Percentiles rank a stretch among this genome's conserved stretches.
These are phyloP conservation scores for Candolleomyces eurysporus DNA, from an alignment of 768 basidiomycete genomes.

Conservation along the genomic window DNA sequence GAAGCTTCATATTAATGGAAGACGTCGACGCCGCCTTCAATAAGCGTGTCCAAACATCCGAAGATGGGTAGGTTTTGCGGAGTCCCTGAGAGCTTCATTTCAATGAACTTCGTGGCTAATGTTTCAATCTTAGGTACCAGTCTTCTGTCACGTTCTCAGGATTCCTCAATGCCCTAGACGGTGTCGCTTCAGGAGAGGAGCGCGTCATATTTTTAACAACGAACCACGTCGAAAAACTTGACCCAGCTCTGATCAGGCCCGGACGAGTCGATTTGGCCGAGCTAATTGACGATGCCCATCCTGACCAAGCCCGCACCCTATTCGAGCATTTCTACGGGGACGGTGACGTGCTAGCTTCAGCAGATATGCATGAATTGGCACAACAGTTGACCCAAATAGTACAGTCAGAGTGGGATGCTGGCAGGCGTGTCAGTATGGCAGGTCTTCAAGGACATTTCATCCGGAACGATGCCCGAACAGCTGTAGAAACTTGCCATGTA, in stretches of 20 bases:
- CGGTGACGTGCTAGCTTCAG: slow-evolving; percentile 31
- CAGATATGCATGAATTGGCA: slow-evolving; percentile 45
- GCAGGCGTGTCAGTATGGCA: slow-evolving; percentile 87
- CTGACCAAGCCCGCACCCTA: slow-evolving; percentile 72
- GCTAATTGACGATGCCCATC: slow-evolving; percentile 82
- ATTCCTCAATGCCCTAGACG: slow-evolving; percentile 94
- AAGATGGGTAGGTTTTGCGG: slow-evolving; percentile 73
- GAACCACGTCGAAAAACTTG: slow-evolving; percentile 88
- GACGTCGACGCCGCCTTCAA: slow-evolving; percentile 98
- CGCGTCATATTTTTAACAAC: slow-evolving; percentile 99
- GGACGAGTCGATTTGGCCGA: slow-evolving; percentile 90
- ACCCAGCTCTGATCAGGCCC: slow-evolving; percentile 93
- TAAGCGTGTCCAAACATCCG: slow-evolving; percentile 83
- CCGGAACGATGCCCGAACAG: slow-evolving; percentile 57
- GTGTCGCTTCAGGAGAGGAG: slow-evolving; percentile 96
- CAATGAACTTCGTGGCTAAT: slow-evolving; percentile 11
- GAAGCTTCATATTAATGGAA: slow-evolving; percentile 93
- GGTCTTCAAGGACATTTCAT: slow-evolving; percentile 95
- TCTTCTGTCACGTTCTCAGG: slow-evolving; percentile 97
- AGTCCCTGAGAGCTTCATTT: background rate
- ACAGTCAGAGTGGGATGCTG: slow-evolving; percentile 45
- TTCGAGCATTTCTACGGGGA: slow-evolving; percentile 84
- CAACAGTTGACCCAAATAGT: slow-evolving; percentile 54
- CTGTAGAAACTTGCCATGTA: slow-evolving; percentile 48
- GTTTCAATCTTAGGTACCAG: slow-evolving; percentile 64